Conservation (phyloP, 768 basidiomycete genomes). For the Mycena capillaripes region DNA sequence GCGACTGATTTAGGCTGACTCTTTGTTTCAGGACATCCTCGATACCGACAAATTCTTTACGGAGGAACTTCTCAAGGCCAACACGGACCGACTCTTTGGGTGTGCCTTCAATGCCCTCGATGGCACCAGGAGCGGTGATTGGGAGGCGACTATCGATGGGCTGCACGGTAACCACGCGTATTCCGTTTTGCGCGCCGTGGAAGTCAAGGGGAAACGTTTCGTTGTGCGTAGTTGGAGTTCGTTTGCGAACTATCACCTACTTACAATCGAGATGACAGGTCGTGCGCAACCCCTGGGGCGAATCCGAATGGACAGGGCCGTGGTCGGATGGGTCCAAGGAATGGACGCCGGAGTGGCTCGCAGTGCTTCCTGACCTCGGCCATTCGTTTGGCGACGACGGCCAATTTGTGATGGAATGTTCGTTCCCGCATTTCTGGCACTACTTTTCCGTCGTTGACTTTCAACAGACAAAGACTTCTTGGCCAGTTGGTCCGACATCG, state of each 20-base stretch:
- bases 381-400: conserved; percentile 68
- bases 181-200: conserved; percentile 63
- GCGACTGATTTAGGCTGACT: neutral
- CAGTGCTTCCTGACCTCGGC: conserved; percentile 53
- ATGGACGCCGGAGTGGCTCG: conserved; percentile 68
- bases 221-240: conserved; percentile 40
- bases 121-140: conserved; percentile 43
- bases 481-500: conserved; percentile 60
- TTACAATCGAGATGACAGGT: too few species aligned
- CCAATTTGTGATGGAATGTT: conserved; percentile 70
- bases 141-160: conserved; percentile 50
- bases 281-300: conserved; percentile 68
- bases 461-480: conserved; percentile 62
- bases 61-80: conserved; percentile 61
- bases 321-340: conserved; percentile 73
- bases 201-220: conserved; percentile 64
- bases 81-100: conserved; percentile 63
- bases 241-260: too few species aligned
- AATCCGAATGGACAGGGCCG: conserved; percentile 63
- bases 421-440: conserved; percentile 25
- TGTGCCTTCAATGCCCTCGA: conserved; percentile 58
- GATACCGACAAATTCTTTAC: conserved; percentile 64
- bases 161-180: conserved; percentile 61
- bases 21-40: conserved; percentile 56
- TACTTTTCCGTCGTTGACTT: neutral